These are phyloP conservation scores for Diplocarpon mali DNA, from an alignment of 2,329 filamentous ascomycete species.

Conservation along the genomic window DNA sequence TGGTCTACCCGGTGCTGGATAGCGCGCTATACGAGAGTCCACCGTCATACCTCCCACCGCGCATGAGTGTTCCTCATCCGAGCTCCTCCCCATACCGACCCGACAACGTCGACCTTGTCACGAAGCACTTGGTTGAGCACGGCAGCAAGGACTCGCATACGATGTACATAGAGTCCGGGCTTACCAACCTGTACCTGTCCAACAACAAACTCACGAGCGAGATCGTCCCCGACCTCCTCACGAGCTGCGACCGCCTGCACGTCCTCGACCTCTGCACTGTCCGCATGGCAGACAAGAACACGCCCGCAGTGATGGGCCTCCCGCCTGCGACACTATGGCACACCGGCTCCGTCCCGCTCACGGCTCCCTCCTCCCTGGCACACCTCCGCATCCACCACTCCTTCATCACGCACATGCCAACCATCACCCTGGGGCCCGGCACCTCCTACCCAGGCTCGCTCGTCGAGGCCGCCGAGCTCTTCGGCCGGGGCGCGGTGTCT, in stretches of 20 bases:
- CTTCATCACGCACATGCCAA: slow-evolving; percentile 43
- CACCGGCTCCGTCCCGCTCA: background rate
- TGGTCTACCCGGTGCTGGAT: background rate
- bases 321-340: slow-evolving; percentile 7
- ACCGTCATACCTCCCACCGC: slow-evolving; percentile 7
- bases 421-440: slow-evolving; percentile 13
- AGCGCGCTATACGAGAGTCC: slow-evolving; percentile 5
- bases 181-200: slow-evolving; percentile 46
- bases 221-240: slow-evolving; percentile 35
- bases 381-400: slow-evolving; percentile 48
- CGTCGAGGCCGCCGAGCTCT: slow-evolving; percentile 29
- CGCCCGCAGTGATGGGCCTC: background rate
- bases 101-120: background rate
- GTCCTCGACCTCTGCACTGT: slow-evolving; percentile 38
- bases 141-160: background rate
- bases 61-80: background rate
- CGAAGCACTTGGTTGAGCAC: background rate
- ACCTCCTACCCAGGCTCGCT: slow-evolving; percentile 20
- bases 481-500: slow-evolving; percentile 30
- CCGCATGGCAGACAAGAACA: background rate
- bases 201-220: slow-evolving; percentile 36
- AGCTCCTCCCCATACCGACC: background rate
- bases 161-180: slow-evolving; percentile 20
- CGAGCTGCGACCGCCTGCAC: slow-evolving; percentile 35
- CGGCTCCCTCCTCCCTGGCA: slow-evolving; percentile 36